Conservation (phyloP, 768 basidiomycete genomes). For the Podaxis mareebaensis region DNA sequence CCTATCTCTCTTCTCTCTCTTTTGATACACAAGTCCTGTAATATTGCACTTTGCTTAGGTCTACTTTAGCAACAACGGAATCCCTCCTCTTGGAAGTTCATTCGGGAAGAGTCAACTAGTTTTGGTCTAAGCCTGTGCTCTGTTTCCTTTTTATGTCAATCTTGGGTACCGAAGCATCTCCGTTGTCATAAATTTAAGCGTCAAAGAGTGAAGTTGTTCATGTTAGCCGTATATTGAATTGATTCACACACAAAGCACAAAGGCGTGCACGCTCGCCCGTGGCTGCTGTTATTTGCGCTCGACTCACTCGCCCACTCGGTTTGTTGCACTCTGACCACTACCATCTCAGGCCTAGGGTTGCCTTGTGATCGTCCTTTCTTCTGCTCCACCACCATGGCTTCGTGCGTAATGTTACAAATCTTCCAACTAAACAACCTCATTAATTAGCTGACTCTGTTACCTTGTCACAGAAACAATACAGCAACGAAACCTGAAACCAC, state of each 20-base stretch:
- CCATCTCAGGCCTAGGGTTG: too few relatives aligned
- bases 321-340: not conserved
- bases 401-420: constrained; percentile 23
- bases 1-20: constrained; percentile 19
- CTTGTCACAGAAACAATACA: constrained; percentile 9
- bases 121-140: not conserved
- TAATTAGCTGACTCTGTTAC: not conserved
- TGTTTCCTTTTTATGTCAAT: constrained; percentile 2
- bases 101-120: not conserved
- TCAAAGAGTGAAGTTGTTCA: not conserved
- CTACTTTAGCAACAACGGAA: constrained; percentile 7
- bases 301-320: not conserved
- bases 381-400: constrained; percentile 23
- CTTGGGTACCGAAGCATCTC: not conserved
- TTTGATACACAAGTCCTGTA: constrained; percentile 11
- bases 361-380: not conserved
- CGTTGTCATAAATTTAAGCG: not conserved
- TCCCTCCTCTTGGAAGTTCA: not conserved
- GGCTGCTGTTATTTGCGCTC: not conserved
- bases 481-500: constrained; percentile 11
- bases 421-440: not conserved
- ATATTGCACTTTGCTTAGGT: constrained; percentile 9
- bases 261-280: not conserved
- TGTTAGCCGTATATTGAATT: not conserved
- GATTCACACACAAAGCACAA: not conserved